Conservation (phyloP, 177 flowering plant genomes). For the Vitis hybrid region DNA sequence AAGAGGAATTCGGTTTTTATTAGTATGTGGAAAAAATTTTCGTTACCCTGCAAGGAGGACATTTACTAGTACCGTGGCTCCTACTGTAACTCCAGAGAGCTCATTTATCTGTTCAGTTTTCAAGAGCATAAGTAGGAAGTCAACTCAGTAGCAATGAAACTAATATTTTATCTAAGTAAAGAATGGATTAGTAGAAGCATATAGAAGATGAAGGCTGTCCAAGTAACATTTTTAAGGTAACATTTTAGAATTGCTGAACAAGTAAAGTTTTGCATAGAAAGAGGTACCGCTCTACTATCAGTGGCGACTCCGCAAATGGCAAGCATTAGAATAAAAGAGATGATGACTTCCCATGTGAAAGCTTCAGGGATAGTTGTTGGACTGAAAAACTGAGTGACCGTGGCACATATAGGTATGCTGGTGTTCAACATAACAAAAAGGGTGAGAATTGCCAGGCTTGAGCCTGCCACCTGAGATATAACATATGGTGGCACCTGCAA, state of each 20-base stretch:
- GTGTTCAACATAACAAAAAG: conserved; percentile 20
- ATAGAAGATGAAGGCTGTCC: too few species aligned
- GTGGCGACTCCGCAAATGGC: conserved; percentile 42
- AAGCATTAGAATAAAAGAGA: conserved; percentile 41
- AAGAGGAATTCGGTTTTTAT: too few species aligned
- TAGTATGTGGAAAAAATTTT: not conserved
- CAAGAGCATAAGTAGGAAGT: not conserved
- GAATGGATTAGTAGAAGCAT: too few species aligned
- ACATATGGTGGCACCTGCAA: conserved; percentile 38
- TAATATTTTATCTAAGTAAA: not conserved
- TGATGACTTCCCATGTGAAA: conserved; percentile 33
- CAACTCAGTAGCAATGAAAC: too few species aligned
- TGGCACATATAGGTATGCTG: conserved; percentile 2
- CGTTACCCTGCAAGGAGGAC: conserved; percentile 39
- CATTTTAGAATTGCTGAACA: too few species aligned
- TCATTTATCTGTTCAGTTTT: conserved; percentile 23
- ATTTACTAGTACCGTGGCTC: conserved; percentile 27
- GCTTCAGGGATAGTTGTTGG: conserved; percentile 24
- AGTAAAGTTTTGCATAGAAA: too few species aligned
- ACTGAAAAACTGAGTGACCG: conserved; percentile 10
- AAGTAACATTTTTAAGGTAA: too few species aligned
- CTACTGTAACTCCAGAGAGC: conserved; percentile 37
- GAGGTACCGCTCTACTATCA: conserved; percentile 37
- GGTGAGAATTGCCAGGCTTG: conserved; percentile 30
- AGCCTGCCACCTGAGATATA: conserved; percentile 32